phyloP scores from a whole-genome alignment of 1,139 yeast genomes.

The Kurtzmaniella quercitrusa region DNA sequence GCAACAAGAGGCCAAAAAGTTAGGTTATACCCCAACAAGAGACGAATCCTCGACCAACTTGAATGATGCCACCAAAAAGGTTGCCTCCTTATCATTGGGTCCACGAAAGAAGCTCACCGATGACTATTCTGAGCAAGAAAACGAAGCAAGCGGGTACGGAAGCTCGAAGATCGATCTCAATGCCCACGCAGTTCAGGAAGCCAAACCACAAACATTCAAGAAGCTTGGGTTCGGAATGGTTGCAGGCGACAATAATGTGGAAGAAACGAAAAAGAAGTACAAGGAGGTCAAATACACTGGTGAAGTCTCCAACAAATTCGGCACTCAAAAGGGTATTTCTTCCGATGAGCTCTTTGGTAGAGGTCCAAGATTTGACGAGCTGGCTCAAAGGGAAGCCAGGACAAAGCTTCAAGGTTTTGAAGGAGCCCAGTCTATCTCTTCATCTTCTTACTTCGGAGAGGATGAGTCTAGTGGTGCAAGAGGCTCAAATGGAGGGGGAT shows the following conservation, averaged over 20 bases:
- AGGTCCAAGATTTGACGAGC: constrained; percentile 72
- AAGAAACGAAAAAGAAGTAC: constrained; percentile 30
- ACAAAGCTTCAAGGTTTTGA: constrained; percentile 72
- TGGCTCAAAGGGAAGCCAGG: constrained; percentile 74
- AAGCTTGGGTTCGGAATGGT: constrained; percentile 85
- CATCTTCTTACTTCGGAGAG: constrained; percentile 89
- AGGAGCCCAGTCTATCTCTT: constrained; percentile 88
- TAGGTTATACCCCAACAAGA: constrained; percentile 67
- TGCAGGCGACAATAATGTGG: constrained; percentile 35
- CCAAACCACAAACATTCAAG: constrained; percentile 66
- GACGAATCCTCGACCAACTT: constrained; percentile 16
- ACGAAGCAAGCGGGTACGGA: constrained; percentile 3
- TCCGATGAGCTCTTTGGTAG: constrained; percentile 94
- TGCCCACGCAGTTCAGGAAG: constrained; percentile 40
- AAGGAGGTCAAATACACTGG: constrained; percentile 62
- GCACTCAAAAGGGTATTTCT: constrained; percentile 88
- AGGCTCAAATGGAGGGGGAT: constrained; percentile 15
- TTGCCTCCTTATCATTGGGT: constrained; percentile 9
- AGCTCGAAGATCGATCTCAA: constrained; percentile 6
- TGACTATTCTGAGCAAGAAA: constrained; percentile 5
- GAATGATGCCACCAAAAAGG: constrained; percentile 7
- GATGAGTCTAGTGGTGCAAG: constrained; percentile 44
- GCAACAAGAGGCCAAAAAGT: constrained; percentile 64
- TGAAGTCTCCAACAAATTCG: constrained; percentile 72
- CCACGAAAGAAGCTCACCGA: constrained; percentile 3